Conservation (phyloP, 1,284 basidiomycete genomes). For the Sphagnurus paluster region DNA sequence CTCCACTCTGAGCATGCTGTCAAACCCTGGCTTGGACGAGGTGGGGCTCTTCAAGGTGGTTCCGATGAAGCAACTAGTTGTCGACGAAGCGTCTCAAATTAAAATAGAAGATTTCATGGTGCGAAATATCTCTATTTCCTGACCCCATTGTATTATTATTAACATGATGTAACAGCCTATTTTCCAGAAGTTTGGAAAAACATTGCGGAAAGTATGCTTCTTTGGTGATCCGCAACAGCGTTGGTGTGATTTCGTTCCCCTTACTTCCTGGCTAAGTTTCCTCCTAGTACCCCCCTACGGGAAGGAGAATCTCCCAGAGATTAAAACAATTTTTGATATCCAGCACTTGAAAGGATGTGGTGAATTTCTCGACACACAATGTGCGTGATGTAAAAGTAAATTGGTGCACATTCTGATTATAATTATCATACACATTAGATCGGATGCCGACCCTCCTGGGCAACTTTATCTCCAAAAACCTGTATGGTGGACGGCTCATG, state of each 20-base stretch:
- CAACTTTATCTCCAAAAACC: slow-evolving; percentile 42
- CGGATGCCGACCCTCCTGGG: slow-evolving; percentile 51
- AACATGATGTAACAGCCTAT: slow-evolving; percentile 27
- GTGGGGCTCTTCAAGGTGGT: slow-evolving; percentile 33
- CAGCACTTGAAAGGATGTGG: slow-evolving; percentile 34
- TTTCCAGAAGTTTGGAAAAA: slow-evolving; percentile 31
- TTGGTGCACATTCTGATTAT: not conserved
- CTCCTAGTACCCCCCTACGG: slow-evolving; percentile 50
- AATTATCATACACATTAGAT: slow-evolving; percentile 37
- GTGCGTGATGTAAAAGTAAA: slow-evolving; percentile 29
- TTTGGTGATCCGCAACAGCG: slow-evolving; percentile 51
- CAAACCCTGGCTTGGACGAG: slow-evolving; percentile 34
- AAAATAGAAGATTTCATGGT: slow-evolving; percentile 45
- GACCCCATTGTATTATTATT: slow-evolving; percentile 8
- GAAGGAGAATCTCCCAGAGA: slow-evolving; percentile 35
- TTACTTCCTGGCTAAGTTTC: not conserved
- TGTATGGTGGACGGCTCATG: slow-evolving; percentile 42
- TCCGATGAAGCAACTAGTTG: slow-evolving; percentile 39
- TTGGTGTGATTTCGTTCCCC: not conserved
- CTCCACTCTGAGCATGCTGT: slow-evolving; percentile 45
- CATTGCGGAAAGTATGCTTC: slow-evolving; percentile 39
- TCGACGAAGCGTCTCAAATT: slow-evolving; percentile 53
- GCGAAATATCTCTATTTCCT: slow-evolving; percentile 12
- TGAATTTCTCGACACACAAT: slow-evolving; percentile 46
- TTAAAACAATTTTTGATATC: slow-evolving; percentile 50